Conservation (phyloP, 2,329 filamentous ascomycete genomes). For the Lojkania enalia region DNA sequence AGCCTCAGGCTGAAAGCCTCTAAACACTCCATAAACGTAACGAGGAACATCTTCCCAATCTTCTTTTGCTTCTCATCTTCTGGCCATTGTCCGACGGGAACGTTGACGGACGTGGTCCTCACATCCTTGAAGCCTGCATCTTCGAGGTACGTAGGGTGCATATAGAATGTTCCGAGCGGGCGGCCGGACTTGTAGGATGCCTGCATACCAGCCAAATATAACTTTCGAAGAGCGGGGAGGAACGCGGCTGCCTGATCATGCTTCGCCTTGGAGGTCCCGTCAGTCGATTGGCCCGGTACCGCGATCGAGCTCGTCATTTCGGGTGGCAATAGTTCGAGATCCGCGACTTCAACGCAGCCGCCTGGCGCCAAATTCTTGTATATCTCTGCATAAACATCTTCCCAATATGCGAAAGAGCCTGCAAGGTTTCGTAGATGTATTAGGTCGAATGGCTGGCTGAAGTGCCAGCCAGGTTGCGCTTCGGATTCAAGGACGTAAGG, state of each 20-base stretch:
- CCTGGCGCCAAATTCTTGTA: conserved; percentile 51
- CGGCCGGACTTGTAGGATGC: conserved; percentile 47
- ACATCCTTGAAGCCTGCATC: conserved; percentile 52
- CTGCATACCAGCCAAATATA: conserved; percentile 35
- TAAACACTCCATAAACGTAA: conserved; percentile 38
- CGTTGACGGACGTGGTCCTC: conserved; percentile 44
- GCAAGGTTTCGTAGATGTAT: conserved; percentile 55
- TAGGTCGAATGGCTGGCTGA: conserved; percentile 53
- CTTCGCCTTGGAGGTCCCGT: not conserved
- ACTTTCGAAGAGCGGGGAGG: conserved; percentile 30
- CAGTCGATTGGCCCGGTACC: not conserved
- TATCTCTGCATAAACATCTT: conserved; percentile 50
- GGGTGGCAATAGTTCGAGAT: conserved; percentile 37
- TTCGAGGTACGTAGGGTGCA: conserved; percentile 45
- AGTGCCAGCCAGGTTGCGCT: conserved; percentile 49
- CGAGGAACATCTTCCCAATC: conserved; percentile 40
- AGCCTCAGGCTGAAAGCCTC: conserved; percentile 33
- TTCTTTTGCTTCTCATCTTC: conserved; percentile 34
- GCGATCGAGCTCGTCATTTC: conserved; percentile 22
- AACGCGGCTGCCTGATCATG: conserved; percentile 13
- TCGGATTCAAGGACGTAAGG: conserved; percentile 24
- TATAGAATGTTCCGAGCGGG: conserved; percentile 49
- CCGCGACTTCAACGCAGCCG: conserved; percentile 53
- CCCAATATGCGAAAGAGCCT: conserved; percentile 54
- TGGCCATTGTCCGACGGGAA: conserved; percentile 40